Evolutionary conservation across 2,329 filamentous ascomycete genomes (phyloP), one percentile per base, ranked within the genome.

Genomic region (Epichloe elymi): DNA sequence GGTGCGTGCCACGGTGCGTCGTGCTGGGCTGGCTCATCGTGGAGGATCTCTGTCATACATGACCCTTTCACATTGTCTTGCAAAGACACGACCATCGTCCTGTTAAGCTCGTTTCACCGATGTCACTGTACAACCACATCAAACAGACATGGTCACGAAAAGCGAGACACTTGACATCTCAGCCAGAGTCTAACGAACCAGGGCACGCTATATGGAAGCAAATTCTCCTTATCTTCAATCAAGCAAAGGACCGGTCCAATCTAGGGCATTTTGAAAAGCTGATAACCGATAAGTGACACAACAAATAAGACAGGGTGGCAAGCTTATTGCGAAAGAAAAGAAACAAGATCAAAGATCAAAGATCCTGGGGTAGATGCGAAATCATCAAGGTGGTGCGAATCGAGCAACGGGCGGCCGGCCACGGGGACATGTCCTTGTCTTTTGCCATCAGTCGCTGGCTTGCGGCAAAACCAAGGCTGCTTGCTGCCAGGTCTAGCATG

Each of bases 251-350:
- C 10, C 17, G 17, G 38, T 19, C 12, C n/a, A 36, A 37, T 20
- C 6, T 48, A 26, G 17, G 12, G 26, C 23, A 33, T 10, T 30
- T 45, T 33, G 23, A 33, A 33, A 10, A 26, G 42, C 42, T 44
- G 30, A 37, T 38, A 26, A 37, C 19, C 15, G 36, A 40, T 23
- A 15, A 41, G 47, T 49, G 36, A 46, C 41, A 46, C 47, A 26
- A 26, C 35, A 46, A 35, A 46, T 30, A 49, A 46, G 47, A 52
- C 41, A 49, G 40, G 33, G 48, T 49, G 40, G 12, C 48, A 14
- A 44, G 26, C 14, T 20, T 4, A 11, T n/a, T n/a, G n/a, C n/a
- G n/a, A n/a, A n/a, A n/a, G n/a, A n/a, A n/a, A n/a, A n/a, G n/a
- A n/a, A n/a, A n/a, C n/a, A n/a, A n/a, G n/a, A n/a, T n/a, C n/a